Evolutionary conservation across 2,329 filamentous ascomycete genomes (phyloP).

Genomic region (Neopestalotiopsis sp.): DNA sequence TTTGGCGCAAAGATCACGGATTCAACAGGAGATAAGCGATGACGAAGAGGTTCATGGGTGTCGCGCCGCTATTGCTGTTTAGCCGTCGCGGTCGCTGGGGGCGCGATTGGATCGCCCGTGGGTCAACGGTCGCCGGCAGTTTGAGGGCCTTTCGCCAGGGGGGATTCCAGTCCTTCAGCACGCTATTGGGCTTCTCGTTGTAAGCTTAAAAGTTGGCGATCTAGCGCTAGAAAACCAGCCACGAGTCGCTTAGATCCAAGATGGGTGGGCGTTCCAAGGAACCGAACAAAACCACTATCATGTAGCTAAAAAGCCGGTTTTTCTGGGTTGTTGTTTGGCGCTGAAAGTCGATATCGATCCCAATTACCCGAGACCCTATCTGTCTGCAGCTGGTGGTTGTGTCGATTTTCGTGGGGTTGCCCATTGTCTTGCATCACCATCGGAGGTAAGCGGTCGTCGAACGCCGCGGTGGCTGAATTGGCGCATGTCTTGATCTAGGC

Average conservation of each 20-base stretch:
- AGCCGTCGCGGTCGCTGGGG: background rate
- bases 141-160: background rate
- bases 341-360: no score
- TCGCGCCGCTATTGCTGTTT: background rate
- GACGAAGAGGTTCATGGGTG: background rate
- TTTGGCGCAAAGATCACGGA: background rate
- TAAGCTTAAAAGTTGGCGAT: conserved; percentile 9
- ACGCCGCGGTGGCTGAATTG: conserved; percentile 7
- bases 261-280: background rate
- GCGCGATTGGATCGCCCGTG: background rate
- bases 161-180: background rate
- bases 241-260: conserved; percentile 3
- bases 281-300: background rate
- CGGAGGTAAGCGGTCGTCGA: background rate
- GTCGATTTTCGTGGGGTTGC: background rate
- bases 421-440: conserved; percentile 3
- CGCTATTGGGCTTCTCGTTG: background rate
- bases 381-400: background rate
- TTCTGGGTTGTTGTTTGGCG: background rate
- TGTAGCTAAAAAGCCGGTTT: background rate
- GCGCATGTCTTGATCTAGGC: background rate
- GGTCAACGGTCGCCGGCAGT: conserved; percentile 6
- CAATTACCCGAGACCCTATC: no score
- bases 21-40: background rate
- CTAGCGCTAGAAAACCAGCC: background rate